Evolutionary conservation across 495 filamentous ascomycete species (phyloP).

Genomic region (Endocarpon pusillum): DNA sequence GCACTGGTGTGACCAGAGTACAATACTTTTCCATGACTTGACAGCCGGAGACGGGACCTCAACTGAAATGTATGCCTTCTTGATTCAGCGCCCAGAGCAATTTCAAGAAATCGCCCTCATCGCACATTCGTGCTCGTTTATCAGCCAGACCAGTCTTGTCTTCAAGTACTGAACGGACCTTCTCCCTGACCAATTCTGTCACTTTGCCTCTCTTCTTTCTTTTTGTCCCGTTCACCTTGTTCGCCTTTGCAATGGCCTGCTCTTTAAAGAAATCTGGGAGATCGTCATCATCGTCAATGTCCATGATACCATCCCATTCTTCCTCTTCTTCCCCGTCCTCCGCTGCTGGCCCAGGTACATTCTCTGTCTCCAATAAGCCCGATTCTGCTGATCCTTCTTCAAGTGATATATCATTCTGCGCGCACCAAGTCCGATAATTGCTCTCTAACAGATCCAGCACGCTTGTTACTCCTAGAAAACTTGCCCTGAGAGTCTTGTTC

Average conservation of each 20-base stretch:
- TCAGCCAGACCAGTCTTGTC: constrained; percentile 61
- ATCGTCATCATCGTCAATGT: constrained; percentile 40
- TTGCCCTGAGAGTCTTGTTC: constrained; percentile 61
- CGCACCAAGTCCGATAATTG: constrained; percentile 82
- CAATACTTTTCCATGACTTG: constrained; percentile 4
- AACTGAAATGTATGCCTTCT: constrained; percentile 87
- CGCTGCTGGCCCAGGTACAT: constrained; percentile 19
- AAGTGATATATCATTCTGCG: constrained; percentile 58
- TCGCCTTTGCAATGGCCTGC: constrained; percentile 29
- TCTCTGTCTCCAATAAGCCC: constrained; percentile 9
- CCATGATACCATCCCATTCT: constrained; percentile 31
- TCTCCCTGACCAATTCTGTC: constrained; percentile 57
- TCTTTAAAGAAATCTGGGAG: constrained; percentile 67
- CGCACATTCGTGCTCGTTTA: constrained; percentile 65
- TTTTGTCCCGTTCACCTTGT: constrained; percentile 28
- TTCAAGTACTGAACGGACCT: constrained; percentile 66
- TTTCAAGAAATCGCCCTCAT: constrained; percentile 79
- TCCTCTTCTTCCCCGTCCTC: constrained; percentile 26
- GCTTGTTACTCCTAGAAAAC: constrained; percentile 55
- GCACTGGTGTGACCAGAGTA: not conserved
- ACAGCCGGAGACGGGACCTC: constrained; percentile 12
- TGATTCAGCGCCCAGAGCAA: constrained; percentile 65
- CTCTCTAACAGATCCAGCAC: constrained; percentile 66
- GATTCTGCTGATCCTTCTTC: constrained; percentile 47
- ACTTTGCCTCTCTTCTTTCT: constrained; percentile 62